Conservation (phyloP, 495 filamentous ascomycete species). For the Massariosphaeria phaeospora region DNA sequence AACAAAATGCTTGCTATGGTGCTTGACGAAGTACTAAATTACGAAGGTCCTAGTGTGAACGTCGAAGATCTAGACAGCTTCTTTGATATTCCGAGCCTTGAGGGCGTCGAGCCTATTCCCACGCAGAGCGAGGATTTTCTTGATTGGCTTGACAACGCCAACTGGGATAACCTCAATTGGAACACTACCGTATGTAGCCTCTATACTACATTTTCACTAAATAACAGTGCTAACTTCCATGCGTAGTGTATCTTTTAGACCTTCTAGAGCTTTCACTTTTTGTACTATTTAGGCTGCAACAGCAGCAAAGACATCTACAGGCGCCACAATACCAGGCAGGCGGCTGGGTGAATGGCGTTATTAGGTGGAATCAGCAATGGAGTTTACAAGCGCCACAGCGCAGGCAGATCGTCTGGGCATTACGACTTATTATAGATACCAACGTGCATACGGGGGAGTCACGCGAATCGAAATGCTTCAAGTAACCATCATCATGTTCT, state of each 20-base stretch:
- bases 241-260: constrained; percentile 13
- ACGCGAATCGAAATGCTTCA: too few species aligned
- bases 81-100: constrained; percentile 28
- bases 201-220: background rate
- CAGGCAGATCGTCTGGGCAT: too few species aligned
- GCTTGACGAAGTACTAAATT: constrained; percentile 28
- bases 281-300: too few species aligned
- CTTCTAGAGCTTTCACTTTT: too few species aligned
- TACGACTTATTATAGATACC: too few species aligned
- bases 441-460: too few species aligned
- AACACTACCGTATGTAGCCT: constrained; percentile 21
- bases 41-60: constrained; percentile 12
- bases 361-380: too few species aligned
- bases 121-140: constrained; percentile 27
- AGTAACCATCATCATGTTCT: too few species aligned
- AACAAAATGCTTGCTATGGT: constrained; percentile 30
- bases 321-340: too few species aligned
- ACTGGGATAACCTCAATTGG: constrained; percentile 34
- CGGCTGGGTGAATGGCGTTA: too few species aligned
- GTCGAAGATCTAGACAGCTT: constrained; percentile 10
- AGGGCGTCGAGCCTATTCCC: constrained; percentile 31
- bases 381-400: too few species aligned
- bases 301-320: too few species aligned
- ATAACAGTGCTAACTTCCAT: background rate
- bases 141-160: constrained; percentile 32